These are phyloP conservation scores for Yamadazyma taylorii DNA, from an alignment of 1,139 yeast genomes.

Conservation along the genomic window DNA sequence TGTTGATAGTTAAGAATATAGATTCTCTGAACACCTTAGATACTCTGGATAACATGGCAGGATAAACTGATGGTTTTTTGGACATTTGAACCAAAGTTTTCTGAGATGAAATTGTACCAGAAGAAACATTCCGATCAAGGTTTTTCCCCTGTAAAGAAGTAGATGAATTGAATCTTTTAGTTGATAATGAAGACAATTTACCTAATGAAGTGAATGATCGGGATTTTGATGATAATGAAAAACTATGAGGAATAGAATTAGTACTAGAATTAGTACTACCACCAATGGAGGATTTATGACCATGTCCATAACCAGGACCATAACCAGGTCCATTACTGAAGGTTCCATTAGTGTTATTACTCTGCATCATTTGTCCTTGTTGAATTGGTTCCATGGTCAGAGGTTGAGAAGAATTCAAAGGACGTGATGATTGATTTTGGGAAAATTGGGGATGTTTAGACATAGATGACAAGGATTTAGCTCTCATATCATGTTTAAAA, in stretches of 20 bases:
- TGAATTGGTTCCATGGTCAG: conserved; percentile 15
- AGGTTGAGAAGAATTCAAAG: background rate
- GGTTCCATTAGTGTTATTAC: conserved; percentile 5
- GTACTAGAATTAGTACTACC: conserved; percentile 12
- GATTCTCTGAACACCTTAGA: conserved; percentile 76
- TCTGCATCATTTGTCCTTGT: conserved; percentile 17
- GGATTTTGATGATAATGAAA: conserved; percentile 42
- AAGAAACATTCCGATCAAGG: conserved; percentile 33
- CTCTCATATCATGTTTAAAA: conserved; percentile 21
- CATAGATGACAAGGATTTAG: conserved; percentile 25
- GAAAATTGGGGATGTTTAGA: conserved; percentile 17
- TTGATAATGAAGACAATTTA: conserved; percentile 43
- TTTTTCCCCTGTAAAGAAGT: conserved; percentile 29
- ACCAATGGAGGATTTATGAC: conserved; percentile 10
- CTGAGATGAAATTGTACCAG: conserved; percentile 29
- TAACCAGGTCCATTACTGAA: background rate
- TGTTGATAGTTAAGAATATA: conserved; percentile 71
- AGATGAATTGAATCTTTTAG: conserved; percentile 41
- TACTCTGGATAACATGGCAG: conserved; percentile 84
- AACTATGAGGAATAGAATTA: conserved; percentile 31
- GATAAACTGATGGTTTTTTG: conserved; percentile 71
- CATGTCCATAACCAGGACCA: conserved; percentile 3
- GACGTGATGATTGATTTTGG: conserved; percentile 7
- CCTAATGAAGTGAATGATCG: conserved; percentile 46
- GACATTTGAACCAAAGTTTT: conserved; percentile 36